A percentile compares a stretch with the other conserved stretches of the same genome.
Conservation (phyloP, 306 rosid species). For the Vigna mungo region DNA sequence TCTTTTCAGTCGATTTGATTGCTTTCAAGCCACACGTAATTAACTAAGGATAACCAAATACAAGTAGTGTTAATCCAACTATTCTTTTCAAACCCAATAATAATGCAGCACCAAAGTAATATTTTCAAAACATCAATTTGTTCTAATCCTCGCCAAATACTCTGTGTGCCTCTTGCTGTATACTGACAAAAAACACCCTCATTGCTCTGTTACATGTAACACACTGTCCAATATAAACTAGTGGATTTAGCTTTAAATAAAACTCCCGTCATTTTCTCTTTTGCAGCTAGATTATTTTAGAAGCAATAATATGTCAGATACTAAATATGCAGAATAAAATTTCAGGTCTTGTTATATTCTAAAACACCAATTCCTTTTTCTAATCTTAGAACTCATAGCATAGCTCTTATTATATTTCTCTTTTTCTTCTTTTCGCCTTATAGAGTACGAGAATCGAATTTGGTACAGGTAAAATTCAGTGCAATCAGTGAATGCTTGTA, state of each 20-base stretch:
- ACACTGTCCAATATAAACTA: neutral
- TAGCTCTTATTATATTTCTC: neutral
- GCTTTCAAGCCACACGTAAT: neutral
- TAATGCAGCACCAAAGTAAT: neutral
- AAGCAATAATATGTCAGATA: no score
- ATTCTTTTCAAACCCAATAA: slow-evolving; percentile 3
- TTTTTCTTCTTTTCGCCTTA: neutral
- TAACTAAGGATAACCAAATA: slow-evolving; percentile 13
- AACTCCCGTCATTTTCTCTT: neutral
- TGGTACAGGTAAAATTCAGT: neutral
- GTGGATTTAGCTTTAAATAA: slow-evolving; percentile 2
- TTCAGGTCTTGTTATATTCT: no score
- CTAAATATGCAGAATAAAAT: no score
- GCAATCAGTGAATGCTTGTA: slow-evolving; percentile 1
- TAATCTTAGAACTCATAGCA: no score
- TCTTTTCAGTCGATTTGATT: slow-evolving; percentile 1
- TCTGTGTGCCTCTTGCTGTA: slow-evolving; percentile 1
- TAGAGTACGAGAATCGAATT: neutral
- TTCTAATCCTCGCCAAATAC: slow-evolving; percentile 1
- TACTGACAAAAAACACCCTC: neutral
- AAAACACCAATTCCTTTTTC: no score
- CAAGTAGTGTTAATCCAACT: neutral
- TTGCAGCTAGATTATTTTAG: no score
- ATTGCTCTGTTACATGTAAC: neutral
- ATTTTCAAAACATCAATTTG: neutral